Percentiles rank a stretch among this genome's conserved stretches.
Evolutionary conservation across 768 basidiomycete genomes (phyloP).

Genomic region (Suillus subaureus): DNA sequence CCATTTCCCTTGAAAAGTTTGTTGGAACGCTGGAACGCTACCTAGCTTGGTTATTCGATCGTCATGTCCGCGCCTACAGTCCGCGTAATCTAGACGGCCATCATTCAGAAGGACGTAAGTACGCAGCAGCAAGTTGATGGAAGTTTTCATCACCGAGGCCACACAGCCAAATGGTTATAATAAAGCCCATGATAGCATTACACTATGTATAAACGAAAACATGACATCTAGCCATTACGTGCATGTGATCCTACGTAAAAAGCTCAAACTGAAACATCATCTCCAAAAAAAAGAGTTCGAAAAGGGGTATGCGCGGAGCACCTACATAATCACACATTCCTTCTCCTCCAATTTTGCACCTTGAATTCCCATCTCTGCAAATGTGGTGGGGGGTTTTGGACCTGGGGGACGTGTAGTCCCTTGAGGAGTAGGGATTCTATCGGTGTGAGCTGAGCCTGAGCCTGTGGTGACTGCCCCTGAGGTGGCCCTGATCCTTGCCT

Average conservation of each 20-base stretch:
- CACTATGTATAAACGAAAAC: neutral
- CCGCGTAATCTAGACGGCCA: neutral
- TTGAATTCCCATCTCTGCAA: constrained; percentile 93
- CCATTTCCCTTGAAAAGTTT: too few species aligned
- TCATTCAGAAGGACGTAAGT: neutral
- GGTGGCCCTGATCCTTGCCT: constrained; percentile 20
- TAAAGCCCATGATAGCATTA: neutral
- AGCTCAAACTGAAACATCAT: neutral
- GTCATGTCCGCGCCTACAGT: neutral
- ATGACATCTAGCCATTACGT: neutral
- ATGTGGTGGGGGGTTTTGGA: constrained; percentile 64
- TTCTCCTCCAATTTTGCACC: constrained; percentile 77
- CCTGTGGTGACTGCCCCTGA: constrained; percentile 18
- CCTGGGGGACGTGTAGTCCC: constrained; percentile 7
- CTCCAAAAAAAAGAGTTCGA: neutral
- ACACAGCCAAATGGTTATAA: neutral
- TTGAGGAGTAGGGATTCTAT: constrained; percentile 10
- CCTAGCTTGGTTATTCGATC: too few species aligned
- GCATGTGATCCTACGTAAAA: neutral
- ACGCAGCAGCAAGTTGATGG: neutral
- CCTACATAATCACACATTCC: constrained; percentile 85
- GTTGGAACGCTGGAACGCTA: too few species aligned
- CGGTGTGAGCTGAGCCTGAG: constrained; percentile 11
- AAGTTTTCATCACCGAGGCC: neutral
- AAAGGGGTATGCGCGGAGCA: neutral